These are phyloP conservation scores for Aspergillus viridinutans DNA, from an alignment of 2,329 filamentous ascomycete species.

Conservation along the genomic window DNA sequence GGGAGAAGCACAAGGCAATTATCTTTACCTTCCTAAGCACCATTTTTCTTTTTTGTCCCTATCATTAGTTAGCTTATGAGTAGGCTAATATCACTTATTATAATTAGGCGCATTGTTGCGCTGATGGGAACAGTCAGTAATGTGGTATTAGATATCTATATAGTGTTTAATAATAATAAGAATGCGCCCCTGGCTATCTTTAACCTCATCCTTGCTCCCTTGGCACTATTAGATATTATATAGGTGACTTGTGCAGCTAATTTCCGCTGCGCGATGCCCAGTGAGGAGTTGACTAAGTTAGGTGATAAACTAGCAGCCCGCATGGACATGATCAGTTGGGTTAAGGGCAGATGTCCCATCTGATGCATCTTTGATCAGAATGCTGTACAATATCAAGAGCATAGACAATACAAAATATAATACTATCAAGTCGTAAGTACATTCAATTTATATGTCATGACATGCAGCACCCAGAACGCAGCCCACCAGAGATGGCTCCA, in stretches of 20 bases:
- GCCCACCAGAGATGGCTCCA: no score
- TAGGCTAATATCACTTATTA: neutral
- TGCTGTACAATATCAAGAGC: no score
- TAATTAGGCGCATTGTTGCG: conserved; percentile 3
- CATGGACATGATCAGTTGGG: neutral
- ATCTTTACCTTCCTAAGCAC: conserved; percentile 25
- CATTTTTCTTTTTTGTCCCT: conserved; percentile 21
- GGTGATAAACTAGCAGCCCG: neutral
- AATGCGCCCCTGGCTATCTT: conserved; percentile 13
- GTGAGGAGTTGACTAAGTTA: neutral
- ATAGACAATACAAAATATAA: no score
- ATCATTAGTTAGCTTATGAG: conserved; percentile 1
- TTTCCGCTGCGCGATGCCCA: neutral
- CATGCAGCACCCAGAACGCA: no score
- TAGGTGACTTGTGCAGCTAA: conserved; percentile 5
- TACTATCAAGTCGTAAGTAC: no score
- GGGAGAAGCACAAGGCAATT: conserved; percentile 22
- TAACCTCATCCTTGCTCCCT: conserved; percentile 1
- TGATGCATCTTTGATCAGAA: neutral
- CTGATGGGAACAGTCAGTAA: conserved; percentile 4
- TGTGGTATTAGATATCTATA: conserved; percentile 13
- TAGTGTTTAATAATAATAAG: conserved; percentile 13
- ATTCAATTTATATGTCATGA: no score
- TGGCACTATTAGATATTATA: conserved; percentile 6
- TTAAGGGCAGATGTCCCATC: neutral